Evolutionary conservation across 1,284 basidiomycete genomes (phyloP), one percentile per base, ranked within the genome.

Genomic region (Athelia psychrophila): DNA sequence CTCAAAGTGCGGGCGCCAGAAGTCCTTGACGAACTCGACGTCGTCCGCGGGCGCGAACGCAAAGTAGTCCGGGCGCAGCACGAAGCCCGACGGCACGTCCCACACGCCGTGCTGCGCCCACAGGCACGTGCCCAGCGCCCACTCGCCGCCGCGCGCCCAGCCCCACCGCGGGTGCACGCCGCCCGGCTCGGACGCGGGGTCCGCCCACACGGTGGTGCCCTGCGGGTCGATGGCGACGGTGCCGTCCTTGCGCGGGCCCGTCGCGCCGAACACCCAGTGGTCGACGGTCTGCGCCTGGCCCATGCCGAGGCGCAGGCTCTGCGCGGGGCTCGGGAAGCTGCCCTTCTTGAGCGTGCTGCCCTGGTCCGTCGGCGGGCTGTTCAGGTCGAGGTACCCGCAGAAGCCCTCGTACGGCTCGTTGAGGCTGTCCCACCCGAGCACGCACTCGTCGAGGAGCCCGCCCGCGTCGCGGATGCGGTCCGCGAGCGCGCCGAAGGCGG

Each of bases 91-190:
- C 46, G 81, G 72, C 52, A 83, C 47, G 62, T 98, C 90, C 96
- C 96, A 99, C 0, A 98, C 89, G 50, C 88, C 93, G 64, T 98
- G 95, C 59, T 84, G 80, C 0, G 94, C 95, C 96, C 96, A 99
- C 25, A 93, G 72, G 64, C 95, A 97, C 6, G 75, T 84, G 4
- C 95, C 95, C 2, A 98, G 72, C 51, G 80, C 75, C 96, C 96
- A 99, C 3, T 77, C 76, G 0, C 72, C 61, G 51, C 85, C 84
- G 30, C 94, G 81, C 56, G 72, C 81, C 93, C 93, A 98, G 0
- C 92, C 91, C 83, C 90, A 97, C 47, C 67, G 73, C 8, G 76
- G 73, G 58, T 86, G 78, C 10, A 77, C 66, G 22, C 84, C 78
- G 36, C 71, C 67, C 30, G 59, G 61, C 53, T 46, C 44, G 20